A percentile compares a stretch with the other conserved stretches of the same genome.
Conservation (phyloP, 2,329 filamentous ascomycete species). For the Monilinia laxa region DNA sequence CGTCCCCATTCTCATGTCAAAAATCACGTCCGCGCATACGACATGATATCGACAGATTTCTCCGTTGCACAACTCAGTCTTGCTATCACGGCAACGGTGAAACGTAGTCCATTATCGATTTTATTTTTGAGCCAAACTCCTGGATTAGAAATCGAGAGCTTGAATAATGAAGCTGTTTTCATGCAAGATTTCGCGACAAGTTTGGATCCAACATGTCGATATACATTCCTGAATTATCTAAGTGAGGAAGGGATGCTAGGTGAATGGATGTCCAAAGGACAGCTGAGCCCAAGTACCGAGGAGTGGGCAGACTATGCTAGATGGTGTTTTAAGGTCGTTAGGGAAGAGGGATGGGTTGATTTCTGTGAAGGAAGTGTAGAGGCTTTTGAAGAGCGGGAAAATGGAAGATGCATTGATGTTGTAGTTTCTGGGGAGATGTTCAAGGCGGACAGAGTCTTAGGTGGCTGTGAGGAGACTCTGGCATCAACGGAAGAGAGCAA, state of each 20-base stretch:
- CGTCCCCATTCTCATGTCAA: slow-evolving; percentile 1
- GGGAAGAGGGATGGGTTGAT: not conserved
- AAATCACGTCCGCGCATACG: slow-evolving; percentile 4
- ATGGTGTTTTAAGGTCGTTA: slow-evolving; percentile 9
- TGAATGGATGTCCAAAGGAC: slow-evolving; percentile 16
- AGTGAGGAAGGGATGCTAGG: slow-evolving; percentile 14
- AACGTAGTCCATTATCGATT: slow-evolving; percentile 4
- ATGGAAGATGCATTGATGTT: slow-evolving; percentile 2
- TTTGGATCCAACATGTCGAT: slow-evolving; percentile 20
- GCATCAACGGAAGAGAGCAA: not conserved
- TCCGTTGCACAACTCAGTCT: slow-evolving; percentile 20
- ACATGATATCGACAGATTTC: slow-evolving; percentile 11
- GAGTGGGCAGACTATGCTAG: slow-evolving; percentile 15
- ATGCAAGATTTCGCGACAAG: slow-evolving; percentile 18
- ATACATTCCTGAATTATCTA: slow-evolving; percentile 21
- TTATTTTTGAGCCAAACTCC: not conserved
- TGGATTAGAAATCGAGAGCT: not conserved
- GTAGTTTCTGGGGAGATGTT: slow-evolving; percentile 12
- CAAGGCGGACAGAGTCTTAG: not conserved
- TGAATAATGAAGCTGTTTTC: not conserved
- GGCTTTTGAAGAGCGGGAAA: not conserved
- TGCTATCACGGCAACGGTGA: slow-evolving; percentile 10
- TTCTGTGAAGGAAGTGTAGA: not conserved
- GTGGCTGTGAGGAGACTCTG: not conserved
- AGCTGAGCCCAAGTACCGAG: slow-evolving; percentile 2